Conservation (phyloP, 768 basidiomycete genomes). For the Termitomyces titanicus region DNA sequence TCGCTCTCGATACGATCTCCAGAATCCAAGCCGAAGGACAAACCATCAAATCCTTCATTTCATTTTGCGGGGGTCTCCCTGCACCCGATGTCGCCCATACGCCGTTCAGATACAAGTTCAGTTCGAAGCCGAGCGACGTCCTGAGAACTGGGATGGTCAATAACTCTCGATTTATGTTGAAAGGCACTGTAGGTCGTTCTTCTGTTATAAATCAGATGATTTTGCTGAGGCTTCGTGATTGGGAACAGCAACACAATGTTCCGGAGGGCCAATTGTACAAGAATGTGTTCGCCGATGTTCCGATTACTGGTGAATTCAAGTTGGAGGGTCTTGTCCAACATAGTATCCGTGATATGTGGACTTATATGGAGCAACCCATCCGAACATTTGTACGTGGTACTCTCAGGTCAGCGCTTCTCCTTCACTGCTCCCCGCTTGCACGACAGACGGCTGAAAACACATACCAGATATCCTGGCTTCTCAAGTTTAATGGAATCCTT, state of each 20-base stretch:
- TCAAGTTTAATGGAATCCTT: conserved; percentile 70
- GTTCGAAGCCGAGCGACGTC: conserved; percentile 90
- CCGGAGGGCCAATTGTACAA: conserved; percentile 51
- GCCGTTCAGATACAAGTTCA: conserved; percentile 88
- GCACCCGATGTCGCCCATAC: conserved; percentile 63
- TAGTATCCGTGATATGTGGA: conserved; percentile 76
- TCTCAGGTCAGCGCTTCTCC: conserved; percentile 46
- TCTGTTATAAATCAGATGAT: conserved; percentile 55
- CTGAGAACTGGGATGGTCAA: no score
- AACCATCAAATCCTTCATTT: conserved; percentile 68
- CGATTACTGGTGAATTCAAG: conserved; percentile 60
- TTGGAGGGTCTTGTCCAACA: conserved; percentile 88
- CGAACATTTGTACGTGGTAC: conserved; percentile 82
- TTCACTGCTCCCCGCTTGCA: not conserved
- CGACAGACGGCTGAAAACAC: not conserved
- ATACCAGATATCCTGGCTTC: conserved; percentile 78
- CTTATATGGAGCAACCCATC: conserved; percentile 43
- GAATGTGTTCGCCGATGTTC: conserved; percentile 61
- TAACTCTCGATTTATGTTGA: conserved; percentile 52
- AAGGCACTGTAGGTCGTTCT: conserved; percentile 66
- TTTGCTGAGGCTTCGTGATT: not conserved
- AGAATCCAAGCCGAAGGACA: conserved; percentile 48
- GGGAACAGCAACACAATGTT: conserved; percentile 43
- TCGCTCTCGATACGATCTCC: conserved; percentile 68
- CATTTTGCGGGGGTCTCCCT: conserved; percentile 92